Conservation (phyloP, 108 stramenopile species). For the Fragilariopsis cylindrus region DNA sequence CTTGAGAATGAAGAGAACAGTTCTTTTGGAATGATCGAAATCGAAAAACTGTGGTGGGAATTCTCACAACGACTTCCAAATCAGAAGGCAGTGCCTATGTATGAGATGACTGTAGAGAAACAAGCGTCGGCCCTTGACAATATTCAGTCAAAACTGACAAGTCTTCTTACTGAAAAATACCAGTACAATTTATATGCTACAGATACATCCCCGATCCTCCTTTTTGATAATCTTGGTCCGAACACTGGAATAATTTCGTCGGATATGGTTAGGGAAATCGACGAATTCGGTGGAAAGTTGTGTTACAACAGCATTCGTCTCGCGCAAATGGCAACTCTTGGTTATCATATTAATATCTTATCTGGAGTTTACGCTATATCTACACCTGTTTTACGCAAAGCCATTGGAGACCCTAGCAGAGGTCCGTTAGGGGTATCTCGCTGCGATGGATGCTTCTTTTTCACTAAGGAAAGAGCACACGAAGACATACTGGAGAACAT, state of each 20-base stretch:
- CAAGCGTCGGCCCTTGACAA: constrained; percentile 28
- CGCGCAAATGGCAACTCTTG: constrained; percentile 66
- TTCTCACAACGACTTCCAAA: constrained; percentile 30
- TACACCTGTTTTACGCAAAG: constrained; percentile 25
- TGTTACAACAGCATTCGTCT: constrained; percentile 75
- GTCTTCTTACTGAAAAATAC: constrained; percentile 32
- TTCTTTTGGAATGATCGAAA: constrained; percentile 43
- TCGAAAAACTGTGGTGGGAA: constrained; percentile 67
- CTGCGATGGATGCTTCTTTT: constrained; percentile 55
- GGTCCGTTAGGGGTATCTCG: constrained; percentile 33
- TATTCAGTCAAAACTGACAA: constrained; percentile 32
- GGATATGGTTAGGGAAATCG: constrained; percentile 63
- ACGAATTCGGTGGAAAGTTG: constrained; percentile 67
- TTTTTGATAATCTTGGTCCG: constrained; percentile 74
- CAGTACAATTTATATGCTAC: constrained; percentile 41
- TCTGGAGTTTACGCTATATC: constrained; percentile 72
- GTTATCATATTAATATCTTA: constrained; percentile 59
- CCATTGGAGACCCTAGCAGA: constrained; percentile 29
- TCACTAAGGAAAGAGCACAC: constrained; percentile 31
- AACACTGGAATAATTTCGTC: constrained; percentile 53
- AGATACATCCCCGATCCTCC: constrained; percentile 67
- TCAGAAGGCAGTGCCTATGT: background rate
- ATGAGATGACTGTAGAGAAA: constrained; percentile 24
- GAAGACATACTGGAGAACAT: constrained; percentile 52
- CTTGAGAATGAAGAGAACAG: constrained; percentile 10